Evolutionary conservation across 805 yeast genomes (phyloP), one percentile per base, ranked within the genome.

Genomic region (Hanseniaspora pseudoguilliermondii): DNA sequence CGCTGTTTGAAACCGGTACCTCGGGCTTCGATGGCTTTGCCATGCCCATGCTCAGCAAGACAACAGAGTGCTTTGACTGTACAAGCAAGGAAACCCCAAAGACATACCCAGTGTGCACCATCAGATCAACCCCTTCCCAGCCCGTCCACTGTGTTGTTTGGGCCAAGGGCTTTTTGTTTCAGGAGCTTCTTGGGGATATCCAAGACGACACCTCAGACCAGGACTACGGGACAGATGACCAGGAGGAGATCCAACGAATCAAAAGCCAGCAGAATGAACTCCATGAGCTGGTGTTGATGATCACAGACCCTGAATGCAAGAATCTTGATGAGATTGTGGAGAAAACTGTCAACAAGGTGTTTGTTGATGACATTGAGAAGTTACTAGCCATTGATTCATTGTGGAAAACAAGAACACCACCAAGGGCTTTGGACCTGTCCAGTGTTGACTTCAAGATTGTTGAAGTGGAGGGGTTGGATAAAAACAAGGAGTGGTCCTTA

Each of bases 101-200:
- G 64, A 77, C 93, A 0, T 93, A 81, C 67, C 97, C 99, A 0
- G 96, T 93, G 1, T 93, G 99, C 67, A 93, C 98, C 0, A 93
- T 93, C 57, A 75, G 99, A 60, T 87, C 96, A 6, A 93, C 98
- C 0, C 99, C 99, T 0, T 86, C 96, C 0, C 89, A 86, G 65
- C 97, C 97, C 0, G 83, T 93, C 6, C 99, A 93, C 65, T 89
- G 96, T 67, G 83, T 93, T 27, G 95, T 95, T 0, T 93, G 99
- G 99, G 95, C 97, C 9, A 93, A 93, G 66, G 87, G 85, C 62
- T 95, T 87, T 64, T 70, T 93, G 52, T 89, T 93, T 65, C 75
- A 79, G 25, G 95, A 88, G 64, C 72, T 93, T 39, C 91, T 89
- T 66, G 82, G 81, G 21, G 81, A 80, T 49, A 74, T 72, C 49